A percentile compares a stretch with the other conserved stretches of the same genome.
phyloP scores from a whole-genome alignment of 169 alveolate genomes.

The Fabrea salina region DNA sequence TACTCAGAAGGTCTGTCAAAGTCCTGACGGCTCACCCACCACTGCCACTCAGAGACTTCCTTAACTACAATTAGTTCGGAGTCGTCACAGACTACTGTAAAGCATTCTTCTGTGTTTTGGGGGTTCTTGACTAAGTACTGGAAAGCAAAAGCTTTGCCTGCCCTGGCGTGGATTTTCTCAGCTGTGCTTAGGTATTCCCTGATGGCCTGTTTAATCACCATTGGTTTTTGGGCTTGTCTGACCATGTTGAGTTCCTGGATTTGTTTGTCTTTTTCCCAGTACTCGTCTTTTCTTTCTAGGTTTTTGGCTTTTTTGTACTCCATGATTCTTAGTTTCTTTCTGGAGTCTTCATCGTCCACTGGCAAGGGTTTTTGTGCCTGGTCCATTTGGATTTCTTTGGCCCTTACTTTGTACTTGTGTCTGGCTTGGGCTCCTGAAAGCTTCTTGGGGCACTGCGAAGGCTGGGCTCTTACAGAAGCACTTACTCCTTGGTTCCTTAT shows the following conservation, averaged over 20 bases:
- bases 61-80: background rate
- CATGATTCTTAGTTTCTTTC: background rate
- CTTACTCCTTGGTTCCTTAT: background rate
- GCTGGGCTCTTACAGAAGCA: background rate
- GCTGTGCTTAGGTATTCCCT: slow-evolving; percentile 12
- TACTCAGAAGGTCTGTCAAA: slow-evolving; percentile 19
- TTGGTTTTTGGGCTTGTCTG: slow-evolving; percentile 9
- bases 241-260: background rate
- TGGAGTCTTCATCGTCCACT: background rate
- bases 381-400: background rate
- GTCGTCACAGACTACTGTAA: background rate
- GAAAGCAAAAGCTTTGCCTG: background rate
- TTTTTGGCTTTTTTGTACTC: slow-evolving; percentile 3
- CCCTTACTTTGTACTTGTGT: slow-evolving; percentile 4
- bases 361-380: background rate
- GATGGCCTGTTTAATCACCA: slow-evolving; percentile 23
- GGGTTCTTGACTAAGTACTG: background rate
- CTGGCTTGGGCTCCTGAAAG: background rate
- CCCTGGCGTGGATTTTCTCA: background rate
- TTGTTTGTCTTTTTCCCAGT: slow-evolving; percentile 26
- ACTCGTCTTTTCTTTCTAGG: background rate
- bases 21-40: background rate
- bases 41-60: background rate
- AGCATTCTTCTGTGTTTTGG: background rate
- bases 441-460: background rate